Conservation (phyloP, 306 rosid species). For the Castanopsis chinensis region DNA sequence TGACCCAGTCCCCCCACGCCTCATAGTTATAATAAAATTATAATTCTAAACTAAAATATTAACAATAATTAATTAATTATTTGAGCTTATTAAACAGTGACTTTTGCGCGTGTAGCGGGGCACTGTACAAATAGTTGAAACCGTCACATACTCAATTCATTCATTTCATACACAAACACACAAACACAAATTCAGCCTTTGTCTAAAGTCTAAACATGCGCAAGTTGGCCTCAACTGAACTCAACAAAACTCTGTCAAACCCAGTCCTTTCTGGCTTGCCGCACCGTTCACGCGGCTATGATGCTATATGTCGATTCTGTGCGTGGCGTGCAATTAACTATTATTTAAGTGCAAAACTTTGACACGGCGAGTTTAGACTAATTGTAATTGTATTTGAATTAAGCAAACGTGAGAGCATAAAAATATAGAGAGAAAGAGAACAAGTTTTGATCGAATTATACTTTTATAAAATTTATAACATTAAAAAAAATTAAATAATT, state of each 20-base stretch:
- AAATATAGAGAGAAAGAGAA: not conserved
- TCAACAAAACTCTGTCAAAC: constrained; percentile 21
- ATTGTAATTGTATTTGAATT: too few relatives aligned
- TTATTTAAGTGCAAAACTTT: not conserved
- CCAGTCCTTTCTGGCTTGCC: not conserved
- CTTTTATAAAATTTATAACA: not conserved
- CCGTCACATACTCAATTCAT: constrained; percentile 12
- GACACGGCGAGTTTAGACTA: not conserved
- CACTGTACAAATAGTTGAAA: constrained; percentile 35
- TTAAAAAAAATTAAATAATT: constrained; percentile 30
- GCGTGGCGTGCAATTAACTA: not conserved
- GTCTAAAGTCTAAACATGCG: constrained; percentile 17
- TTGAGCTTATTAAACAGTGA: too few relatives aligned
- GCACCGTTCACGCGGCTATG: constrained; percentile 31
- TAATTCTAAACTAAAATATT: too few relatives aligned
- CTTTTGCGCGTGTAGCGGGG: not conserved
- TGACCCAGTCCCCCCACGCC: too few relatives aligned
- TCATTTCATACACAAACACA: not conserved
- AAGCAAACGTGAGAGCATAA: not conserved
- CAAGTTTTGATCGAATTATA: not conserved
- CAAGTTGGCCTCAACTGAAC: constrained; percentile 25
- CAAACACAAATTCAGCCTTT: not conserved
- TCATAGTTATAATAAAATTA: too few relatives aligned
- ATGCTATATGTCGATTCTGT: not conserved
- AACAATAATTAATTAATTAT: too few relatives aligned